These are phyloP conservation scores for Psidium guajava DNA, from an alignment of 345 rosid species.

Conservation along the genomic window DNA sequence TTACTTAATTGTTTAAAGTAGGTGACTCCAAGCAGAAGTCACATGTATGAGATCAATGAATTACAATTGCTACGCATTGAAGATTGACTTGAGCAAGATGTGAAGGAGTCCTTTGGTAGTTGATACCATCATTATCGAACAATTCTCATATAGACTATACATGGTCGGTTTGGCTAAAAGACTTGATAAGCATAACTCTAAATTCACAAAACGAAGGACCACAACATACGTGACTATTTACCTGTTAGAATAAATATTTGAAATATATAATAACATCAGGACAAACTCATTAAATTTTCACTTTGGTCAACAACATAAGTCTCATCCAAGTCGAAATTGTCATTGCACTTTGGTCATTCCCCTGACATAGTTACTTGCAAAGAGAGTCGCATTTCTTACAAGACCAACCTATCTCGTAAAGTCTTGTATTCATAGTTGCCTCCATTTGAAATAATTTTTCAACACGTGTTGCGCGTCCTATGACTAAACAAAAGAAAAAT, in stretches of 20 bases:
- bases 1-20: not conserved
- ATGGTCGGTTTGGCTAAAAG: not conserved
- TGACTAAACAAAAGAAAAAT: not conserved
- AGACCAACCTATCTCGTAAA: not conserved
- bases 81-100: not conserved
- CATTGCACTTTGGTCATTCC: not conserved
- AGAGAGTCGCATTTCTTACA: not conserved
- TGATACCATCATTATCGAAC: not conserved
- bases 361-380: not conserved
- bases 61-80: not conserved
- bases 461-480: not conserved
- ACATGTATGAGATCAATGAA: not conserved
- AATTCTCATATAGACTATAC: not conserved
- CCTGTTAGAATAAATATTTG: not conserved
- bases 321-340: not conserved
- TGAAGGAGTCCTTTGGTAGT: not conserved
- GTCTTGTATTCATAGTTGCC: not conserved
- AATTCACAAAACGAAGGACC: not conserved
- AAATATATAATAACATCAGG: not conserved
- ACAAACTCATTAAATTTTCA: not conserved
- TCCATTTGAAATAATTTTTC: not conserved
- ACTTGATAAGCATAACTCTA: not conserved
- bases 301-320: not conserved
- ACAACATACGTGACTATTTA: not conserved
- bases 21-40: not conserved